phyloP scores from a whole-genome alignment of 2,329 filamentous ascomycete genomes.

The Bipolaris bicolor region DNA sequence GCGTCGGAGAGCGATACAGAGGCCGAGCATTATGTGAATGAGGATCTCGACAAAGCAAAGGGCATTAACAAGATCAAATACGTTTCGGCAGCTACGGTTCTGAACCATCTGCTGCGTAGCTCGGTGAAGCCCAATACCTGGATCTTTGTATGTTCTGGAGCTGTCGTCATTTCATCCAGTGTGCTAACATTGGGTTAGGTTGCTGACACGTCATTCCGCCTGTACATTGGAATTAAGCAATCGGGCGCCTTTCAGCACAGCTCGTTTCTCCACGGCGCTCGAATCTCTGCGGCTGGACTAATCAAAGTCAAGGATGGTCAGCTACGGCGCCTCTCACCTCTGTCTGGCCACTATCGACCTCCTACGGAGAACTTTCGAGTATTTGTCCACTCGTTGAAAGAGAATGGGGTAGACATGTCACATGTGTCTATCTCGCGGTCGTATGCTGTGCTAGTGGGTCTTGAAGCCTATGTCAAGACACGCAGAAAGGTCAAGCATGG shows the following conservation, averaged over 20 bases:
- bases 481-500: constrained; percentile 66
- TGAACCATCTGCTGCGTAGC: constrained; percentile 79
- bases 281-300: constrained; percentile 81
- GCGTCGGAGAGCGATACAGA: constrained; percentile 63
- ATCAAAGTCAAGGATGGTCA: constrained; percentile 85
- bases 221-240: constrained; percentile 91
- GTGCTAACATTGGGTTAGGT: constrained; percentile 47
- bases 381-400: constrained; percentile 75
- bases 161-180: no score
- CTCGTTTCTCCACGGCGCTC: constrained; percentile 82
- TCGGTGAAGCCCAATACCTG: constrained; percentile 86
- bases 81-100: constrained; percentile 72
- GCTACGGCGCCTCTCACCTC: constrained; percentile 71
- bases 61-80: constrained; percentile 68
- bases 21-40: constrained; percentile 68
- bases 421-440: constrained; percentile 79
- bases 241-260: constrained; percentile 89
- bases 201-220: constrained; percentile 79
- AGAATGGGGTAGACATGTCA: constrained; percentile 77
- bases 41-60: constrained; percentile 66
- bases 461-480: constrained; percentile 79
- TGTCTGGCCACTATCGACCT: constrained; percentile 81
- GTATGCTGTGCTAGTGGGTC: constrained; percentile 80
- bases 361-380: constrained; percentile 82
- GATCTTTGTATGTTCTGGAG: constrained; percentile 71